Percentiles rank a stretch among this genome's conserved stretches.
Evolutionary conservation across 2,329 filamentous ascomycete genomes (phyloP).

Genomic region (Epichloe aotearoae): DNA sequence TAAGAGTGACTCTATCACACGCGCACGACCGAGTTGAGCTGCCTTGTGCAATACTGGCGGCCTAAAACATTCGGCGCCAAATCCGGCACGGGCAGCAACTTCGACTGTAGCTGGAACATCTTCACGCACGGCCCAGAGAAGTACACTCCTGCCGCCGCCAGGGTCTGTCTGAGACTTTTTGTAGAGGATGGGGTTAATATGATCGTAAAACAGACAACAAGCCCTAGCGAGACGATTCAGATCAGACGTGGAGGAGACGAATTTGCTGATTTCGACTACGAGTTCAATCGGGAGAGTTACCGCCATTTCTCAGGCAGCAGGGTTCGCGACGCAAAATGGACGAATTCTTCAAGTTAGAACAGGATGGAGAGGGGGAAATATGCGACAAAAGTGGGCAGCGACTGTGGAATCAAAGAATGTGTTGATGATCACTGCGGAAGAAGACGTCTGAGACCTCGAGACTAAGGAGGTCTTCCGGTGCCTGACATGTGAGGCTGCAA

Average conservation of each 20-base stretch:
- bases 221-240: background rate
- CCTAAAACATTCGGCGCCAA: background rate
- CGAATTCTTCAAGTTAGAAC: background rate
- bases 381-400: background rate
- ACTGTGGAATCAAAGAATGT: background rate
- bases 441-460: no score
- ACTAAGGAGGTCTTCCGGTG: no score
- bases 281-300: slow-evolving; percentile 1
- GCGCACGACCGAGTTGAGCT: background rate
- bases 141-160: background rate
- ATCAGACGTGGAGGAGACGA: background rate
- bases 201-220: background rate
- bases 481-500: no score
- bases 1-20: background rate
- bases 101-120: background rate
- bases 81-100: background rate
- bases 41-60: background rate
- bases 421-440: no score
- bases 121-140: background rate
- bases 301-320: background rate
- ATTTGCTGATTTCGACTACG: background rate
- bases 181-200: background rate
- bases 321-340: background rate
- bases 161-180: background rate
- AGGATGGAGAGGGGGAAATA: background rate